phyloP scores from a whole-genome alignment of 2,329 filamentous ascomycete species.

The Pseudogymnoascus pannorum region DNA sequence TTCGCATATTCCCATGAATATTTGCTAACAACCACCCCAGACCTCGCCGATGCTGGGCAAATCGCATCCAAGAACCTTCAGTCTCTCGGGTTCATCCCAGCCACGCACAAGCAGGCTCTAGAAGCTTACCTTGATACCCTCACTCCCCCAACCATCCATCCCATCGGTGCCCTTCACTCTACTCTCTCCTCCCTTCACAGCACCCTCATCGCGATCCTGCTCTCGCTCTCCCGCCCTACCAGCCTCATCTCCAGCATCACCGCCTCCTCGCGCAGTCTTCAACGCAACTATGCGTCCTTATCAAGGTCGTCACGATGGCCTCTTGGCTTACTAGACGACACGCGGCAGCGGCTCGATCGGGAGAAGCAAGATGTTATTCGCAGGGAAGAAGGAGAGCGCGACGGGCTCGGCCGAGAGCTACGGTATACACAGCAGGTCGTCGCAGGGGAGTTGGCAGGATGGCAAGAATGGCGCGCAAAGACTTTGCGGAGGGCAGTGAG shows the following conservation, averaged over 20 bases:
- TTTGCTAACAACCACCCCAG: slow-evolving; percentile 35
- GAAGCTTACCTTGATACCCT: slow-evolving; percentile 62
- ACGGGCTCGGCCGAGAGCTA: slow-evolving; percentile 71
- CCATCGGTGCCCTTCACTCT: slow-evolving; percentile 65
- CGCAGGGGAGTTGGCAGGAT: slow-evolving; percentile 82
- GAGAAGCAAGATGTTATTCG: slow-evolving; percentile 77
- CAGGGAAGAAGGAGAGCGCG: slow-evolving; percentile 61
- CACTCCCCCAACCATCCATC: slow-evolving; percentile 62
- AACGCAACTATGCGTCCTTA: slow-evolving; percentile 69
- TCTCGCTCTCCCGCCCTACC: slow-evolving; percentile 70
- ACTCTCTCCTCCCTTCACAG: slow-evolving; percentile 73
- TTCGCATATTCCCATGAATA: not conserved
- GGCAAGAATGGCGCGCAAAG: slow-evolving; percentile 82
- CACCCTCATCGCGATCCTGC: slow-evolving; percentile 74
- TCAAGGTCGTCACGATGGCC: slow-evolving; percentile 73
- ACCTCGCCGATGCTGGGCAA: slow-evolving; percentile 60
- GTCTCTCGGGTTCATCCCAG: slow-evolving; percentile 60
- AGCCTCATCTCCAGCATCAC: slow-evolving; percentile 70
- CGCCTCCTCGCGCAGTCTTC: slow-evolving; percentile 66
- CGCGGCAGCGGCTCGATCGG: slow-evolving; percentile 70
- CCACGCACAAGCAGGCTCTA: slow-evolving; percentile 61
- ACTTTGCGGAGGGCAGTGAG: slow-evolving; percentile 68
- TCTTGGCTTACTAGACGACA: slow-evolving; percentile 76
- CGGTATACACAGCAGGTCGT: slow-evolving; percentile 91
- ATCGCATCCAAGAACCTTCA: slow-evolving; percentile 46